Evolutionary conservation across 768 basidiomycete species (phyloP).

Genomic region (Rhodocollybia butyracea): DNA sequence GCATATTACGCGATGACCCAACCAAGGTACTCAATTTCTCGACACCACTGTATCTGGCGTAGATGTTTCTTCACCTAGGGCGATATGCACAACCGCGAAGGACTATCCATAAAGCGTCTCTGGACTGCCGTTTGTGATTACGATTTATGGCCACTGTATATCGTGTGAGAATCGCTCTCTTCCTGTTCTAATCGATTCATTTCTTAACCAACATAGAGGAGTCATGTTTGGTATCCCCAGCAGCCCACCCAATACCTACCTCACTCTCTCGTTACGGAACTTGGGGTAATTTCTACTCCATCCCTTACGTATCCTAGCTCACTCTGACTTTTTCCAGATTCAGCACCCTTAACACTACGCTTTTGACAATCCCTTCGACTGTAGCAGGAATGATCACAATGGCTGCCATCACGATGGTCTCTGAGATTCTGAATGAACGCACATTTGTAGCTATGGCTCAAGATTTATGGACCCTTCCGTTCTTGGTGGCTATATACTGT

Average conservation of each 20-base stretch:
- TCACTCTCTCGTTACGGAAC: slow-evolving; percentile 53
- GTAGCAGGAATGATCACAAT: slow-evolving; percentile 51
- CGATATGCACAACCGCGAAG: slow-evolving; percentile 72
- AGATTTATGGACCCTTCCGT: slow-evolving; percentile 59
- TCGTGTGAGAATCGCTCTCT: slow-evolving; percentile 28
- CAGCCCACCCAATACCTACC: slow-evolving; percentile 47
- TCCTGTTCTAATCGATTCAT: background rate
- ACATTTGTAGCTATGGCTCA: slow-evolving; percentile 50
- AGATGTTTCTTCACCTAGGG: slow-evolving; percentile 37
- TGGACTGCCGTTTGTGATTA: slow-evolving; percentile 58
- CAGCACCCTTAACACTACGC: slow-evolving; percentile 55
- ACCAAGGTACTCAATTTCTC: slow-evolving; percentile 53
- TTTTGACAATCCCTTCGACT: slow-evolving; percentile 56
- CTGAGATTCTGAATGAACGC: slow-evolving; percentile 53
- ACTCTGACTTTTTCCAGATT: slow-evolving; percentile 34
- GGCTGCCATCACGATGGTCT: slow-evolving; percentile 45
- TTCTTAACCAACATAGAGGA: slow-evolving; percentile 31
- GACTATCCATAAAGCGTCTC: slow-evolving; percentile 42
- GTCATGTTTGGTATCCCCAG: slow-evolving; percentile 51
- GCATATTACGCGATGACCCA: slow-evolving; percentile 63
- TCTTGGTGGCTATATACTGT: slow-evolving; percentile 52
- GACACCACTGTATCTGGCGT: background rate
- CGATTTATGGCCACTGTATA: slow-evolving; percentile 66
- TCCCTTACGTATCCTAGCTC: background rate
- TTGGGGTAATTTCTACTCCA: slow-evolving; percentile 35